Evolutionary conservation across 2,329 filamentous ascomycete genomes (phyloP), one percentile per base, ranked within the genome.

Genomic region (Colletotrichum orchidophilum): DNA sequence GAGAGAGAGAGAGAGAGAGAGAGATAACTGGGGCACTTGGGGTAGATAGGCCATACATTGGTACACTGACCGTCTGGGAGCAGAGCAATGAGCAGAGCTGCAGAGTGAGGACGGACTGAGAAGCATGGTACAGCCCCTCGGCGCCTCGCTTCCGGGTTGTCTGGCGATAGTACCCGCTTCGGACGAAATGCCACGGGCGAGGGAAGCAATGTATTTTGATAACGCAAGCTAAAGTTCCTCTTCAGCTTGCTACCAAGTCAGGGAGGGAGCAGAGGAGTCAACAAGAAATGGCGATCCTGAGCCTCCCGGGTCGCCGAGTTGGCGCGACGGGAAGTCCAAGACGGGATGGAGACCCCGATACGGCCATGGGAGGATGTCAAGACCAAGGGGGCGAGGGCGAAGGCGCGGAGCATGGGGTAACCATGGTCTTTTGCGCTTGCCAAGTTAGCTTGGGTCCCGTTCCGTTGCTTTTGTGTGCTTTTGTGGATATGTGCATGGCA

Each of bases 71-170:
- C 13, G 35, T 54, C 64, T 33, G 46, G 39, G 55, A 59, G 52
- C 50, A 63, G 26, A 33, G 35, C 31, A 33, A 12, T 13, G 35
- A 46, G 33, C 53, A 59, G 46, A 49, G 39, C 55, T 42, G 12
- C 15, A 26, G 18, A 53, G 15, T 27, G 18, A 21, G 27, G 35
- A 46, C 12, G 55, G 55, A 59, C 55, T 42, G 35, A 33, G 27
- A 15, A 29, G 57, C 57, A 33, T 27, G 15, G 66, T 70, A 70
- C 68, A 70, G 63, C 68, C 68, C 68, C 63, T 67, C 68, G 63
- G 63, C 68, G 68, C 68, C 68, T 61, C 68, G 50, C 55, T 70
- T 39, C 35, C 35, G 18, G n/a, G n/a, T n/a, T 15, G 63, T 61
- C 39, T 57, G 57, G 57, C 24, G 24, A 58, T 15, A 31, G 39